Evolutionary conservation across 1,139 yeast genomes (phyloP).

Genomic region (Pichia sp.): DNA sequence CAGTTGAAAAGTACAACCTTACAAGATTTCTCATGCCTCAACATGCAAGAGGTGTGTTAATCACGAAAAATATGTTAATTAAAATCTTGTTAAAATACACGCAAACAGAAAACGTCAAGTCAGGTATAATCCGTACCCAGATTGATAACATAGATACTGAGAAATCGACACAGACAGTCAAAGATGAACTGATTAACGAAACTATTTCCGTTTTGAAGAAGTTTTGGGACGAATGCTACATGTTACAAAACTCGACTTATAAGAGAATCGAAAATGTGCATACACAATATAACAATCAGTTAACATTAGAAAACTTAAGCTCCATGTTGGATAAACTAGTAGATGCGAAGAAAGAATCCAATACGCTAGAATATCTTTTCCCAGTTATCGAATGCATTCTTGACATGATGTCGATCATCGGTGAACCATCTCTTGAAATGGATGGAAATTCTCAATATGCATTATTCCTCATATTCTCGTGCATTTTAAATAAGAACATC

Average conservation of each 20-base stretch:
- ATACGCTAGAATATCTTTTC: slow-evolving; percentile 1
- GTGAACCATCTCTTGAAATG: not conserved
- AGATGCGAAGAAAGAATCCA: not conserved
- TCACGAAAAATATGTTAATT: slow-evolving; percentile 10
- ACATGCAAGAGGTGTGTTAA: slow-evolving; percentile 5
- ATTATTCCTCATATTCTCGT: slow-evolving; percentile 6
- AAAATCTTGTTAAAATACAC: slow-evolving; percentile 8
- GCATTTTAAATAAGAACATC: slow-evolving; percentile 1
- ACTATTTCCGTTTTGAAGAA: slow-evolving; percentile 4
- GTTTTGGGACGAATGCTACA: slow-evolving; percentile 11
- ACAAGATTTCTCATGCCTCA: slow-evolving; percentile 8
- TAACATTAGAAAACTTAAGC: slow-evolving; percentile 10
- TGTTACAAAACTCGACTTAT: slow-evolving; percentile 6
- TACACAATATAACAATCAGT: slow-evolving; percentile 1
- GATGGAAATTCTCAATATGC: not conserved
- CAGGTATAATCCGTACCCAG: slow-evolving; percentile 7
- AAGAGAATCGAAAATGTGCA: slow-evolving; percentile 1
- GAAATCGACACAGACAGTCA: slow-evolving; percentile 10
- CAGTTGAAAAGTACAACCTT: slow-evolving; percentile 11
- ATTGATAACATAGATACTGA: slow-evolving; percentile 12
- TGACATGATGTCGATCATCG: slow-evolving; percentile 6
- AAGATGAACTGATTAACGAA: not conserved
- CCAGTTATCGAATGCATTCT: slow-evolving; percentile 5
- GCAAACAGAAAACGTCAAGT: slow-evolving; percentile 2
- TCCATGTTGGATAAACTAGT: slow-evolving; percentile 5